Evolutionary conservation across 2,329 filamentous ascomycete genomes (phyloP).

Genomic region (Cryphonectria parasitica): DNA sequence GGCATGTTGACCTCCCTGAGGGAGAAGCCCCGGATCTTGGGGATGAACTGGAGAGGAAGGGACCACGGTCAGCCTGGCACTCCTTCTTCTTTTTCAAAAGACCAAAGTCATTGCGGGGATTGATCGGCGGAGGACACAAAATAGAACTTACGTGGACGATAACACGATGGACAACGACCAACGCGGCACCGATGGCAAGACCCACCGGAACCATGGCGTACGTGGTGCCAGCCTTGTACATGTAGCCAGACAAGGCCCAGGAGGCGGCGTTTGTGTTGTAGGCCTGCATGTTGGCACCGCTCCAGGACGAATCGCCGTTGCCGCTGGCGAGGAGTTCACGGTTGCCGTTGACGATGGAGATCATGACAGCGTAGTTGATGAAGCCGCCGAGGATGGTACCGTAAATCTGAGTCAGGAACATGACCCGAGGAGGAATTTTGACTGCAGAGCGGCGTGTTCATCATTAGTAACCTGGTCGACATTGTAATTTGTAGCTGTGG

Average conservation of each 20-base stretch:
- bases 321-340: slow-evolving; percentile 49
- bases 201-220: slow-evolving; percentile 57
- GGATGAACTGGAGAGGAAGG: slow-evolving; percentile 44
- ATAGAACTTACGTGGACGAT: slow-evolving; percentile 43
- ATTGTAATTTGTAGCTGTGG: rapidly evolving
- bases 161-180: slow-evolving; percentile 50
- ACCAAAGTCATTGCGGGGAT: not conserved
- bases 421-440: slow-evolving; percentile 58
- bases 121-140: not conserved
- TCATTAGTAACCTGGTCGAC: not conserved
- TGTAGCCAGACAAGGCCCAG: slow-evolving; percentile 56
- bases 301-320: slow-evolving; percentile 56
- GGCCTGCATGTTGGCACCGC: slow-evolving; percentile 54
- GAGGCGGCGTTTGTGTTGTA: slow-evolving; percentile 53
- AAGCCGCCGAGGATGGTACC: slow-evolving; percentile 58
- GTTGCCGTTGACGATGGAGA: slow-evolving; percentile 53
- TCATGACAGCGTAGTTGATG: slow-evolving; percentile 61
- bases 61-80: slow-evolving; percentile 15
- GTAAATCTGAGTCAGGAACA: slow-evolving; percentile 61
- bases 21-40: slow-evolving; percentile 48
- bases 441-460: slow-evolving; percentile 39
- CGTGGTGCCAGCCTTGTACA: slow-evolving; percentile 50
- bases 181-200: slow-evolving; percentile 49
- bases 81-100: not conserved
- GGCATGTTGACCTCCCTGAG: slow-evolving; percentile 53